phyloP scores from a whole-genome alignment of 331 rosid genomes.

The Acacia pycnantha region DNA sequence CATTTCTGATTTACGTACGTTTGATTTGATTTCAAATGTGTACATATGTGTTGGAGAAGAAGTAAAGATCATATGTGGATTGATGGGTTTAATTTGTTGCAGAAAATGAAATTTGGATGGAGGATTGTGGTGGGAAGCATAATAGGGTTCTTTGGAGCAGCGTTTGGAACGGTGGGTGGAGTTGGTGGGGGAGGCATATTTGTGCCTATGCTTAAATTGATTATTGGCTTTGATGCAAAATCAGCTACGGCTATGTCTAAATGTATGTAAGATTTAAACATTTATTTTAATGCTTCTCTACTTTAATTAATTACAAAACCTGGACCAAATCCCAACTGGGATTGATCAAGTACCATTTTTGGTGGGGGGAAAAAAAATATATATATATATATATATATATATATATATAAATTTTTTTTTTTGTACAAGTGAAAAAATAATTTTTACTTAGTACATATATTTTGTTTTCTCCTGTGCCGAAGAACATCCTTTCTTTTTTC shows the following conservation, averaged over 20 bases:
- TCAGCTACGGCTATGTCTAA: constrained; percentile 76
- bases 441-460: no score
- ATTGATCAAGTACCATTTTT: no score
- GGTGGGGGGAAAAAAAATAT: no score
- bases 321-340: not conserved
- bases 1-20: not conserved
- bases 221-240: constrained; percentile 74
- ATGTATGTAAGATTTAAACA: constrained; percentile 58
- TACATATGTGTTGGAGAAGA: not conserved
- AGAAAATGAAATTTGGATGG: constrained; percentile 76
- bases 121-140: constrained; percentile 48
- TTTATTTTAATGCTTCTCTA: not conserved
- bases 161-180: constrained; percentile 85
- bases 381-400: no score
- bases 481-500: no score
- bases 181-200: constrained; percentile 92
- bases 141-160: constrained; percentile 68
- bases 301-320: not conserved
- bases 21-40: not conserved
- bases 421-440: no score
- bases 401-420: no score
- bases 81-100: not conserved
- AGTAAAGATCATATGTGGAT: not conserved
- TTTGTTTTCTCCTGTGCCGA: no score
- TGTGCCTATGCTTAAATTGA: constrained; percentile 68